Evolutionary conservation across 441 rosid genomes (phyloP).

Genomic region (Populus hybrid): DNA sequence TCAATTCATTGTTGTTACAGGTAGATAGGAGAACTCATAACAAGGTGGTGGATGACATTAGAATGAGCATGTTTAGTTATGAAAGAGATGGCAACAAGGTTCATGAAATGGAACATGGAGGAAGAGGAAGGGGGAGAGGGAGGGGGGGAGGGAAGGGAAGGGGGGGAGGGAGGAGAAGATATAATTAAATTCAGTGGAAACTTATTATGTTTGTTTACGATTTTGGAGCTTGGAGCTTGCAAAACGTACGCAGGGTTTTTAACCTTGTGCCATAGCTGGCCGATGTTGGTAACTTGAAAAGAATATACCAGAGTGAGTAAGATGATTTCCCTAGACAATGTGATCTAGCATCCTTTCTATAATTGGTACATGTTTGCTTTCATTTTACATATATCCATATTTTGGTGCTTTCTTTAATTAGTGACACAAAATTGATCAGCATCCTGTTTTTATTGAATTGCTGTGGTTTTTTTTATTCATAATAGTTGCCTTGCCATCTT

Average conservation of each 20-base stretch:
- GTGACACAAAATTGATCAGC: neutral
- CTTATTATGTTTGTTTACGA: neutral
- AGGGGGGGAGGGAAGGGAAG: constrained; percentile 49
- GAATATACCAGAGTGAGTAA: neutral
- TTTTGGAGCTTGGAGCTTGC: neutral
- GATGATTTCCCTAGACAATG: neutral
- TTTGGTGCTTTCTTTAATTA: neutral
- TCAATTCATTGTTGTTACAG: constrained; percentile 28
- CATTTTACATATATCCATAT: neutral
- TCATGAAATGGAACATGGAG: constrained; percentile 34
- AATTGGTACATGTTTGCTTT: neutral
- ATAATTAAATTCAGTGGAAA: neutral
- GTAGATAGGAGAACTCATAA: constrained; percentile 38
- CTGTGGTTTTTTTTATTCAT: neutral
- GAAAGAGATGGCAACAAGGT: constrained; percentile 43
- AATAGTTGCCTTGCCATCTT: too few relatives aligned
- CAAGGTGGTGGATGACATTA: constrained; percentile 56
- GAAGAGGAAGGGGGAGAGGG: constrained; percentile 48
- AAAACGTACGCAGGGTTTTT: neutral
- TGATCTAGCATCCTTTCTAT: neutral
- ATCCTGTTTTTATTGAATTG: neutral
- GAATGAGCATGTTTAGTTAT: constrained; percentile 70
- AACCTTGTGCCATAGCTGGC: neutral
- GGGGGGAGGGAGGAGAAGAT: constrained; percentile 30
- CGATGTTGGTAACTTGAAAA: neutral